Evolutionary conservation across 2,329 filamentous ascomycete species (phyloP), one percentile per base, ranked within the genome.

Genomic region (Cytospora piceicola): DNA sequence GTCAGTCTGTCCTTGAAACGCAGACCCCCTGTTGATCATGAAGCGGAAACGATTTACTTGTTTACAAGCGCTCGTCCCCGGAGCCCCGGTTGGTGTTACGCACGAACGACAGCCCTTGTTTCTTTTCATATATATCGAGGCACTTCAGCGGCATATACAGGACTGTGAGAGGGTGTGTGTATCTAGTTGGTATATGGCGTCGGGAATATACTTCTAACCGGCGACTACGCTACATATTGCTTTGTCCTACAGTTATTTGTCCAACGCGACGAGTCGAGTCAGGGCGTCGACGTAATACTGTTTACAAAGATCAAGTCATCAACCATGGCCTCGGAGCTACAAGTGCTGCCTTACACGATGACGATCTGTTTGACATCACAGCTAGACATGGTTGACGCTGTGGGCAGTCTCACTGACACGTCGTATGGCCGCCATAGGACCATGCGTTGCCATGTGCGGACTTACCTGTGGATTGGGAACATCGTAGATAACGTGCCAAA

Each of bases 301-400:
- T 57, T 51, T 63, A 63, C 53, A 51, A 51, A 49, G n/a, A 22
- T 24, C 46, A 49, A 49, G 46, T 49, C n/a, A 49, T 49, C n/a
- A 17, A 24, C 11, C 46, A 22, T 12, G 46, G n/a, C 15, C 1
- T 29, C n/a, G 14, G 5, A 9, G 5, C 20, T 14, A 17, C 34
- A 36, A 17, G 27, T 42, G 24, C 4, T 5, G 4, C 11, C 17
- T 17, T 36, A n/a, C 29, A 39, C 32, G 17, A 14, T 36, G 39
- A 57, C 9, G 39, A 20, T 24, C 22, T 39, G 17, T 49, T 22
- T 15, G 24, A 32, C 30, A 29, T 14, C 4, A 9, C 39, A 17
- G 17, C 53, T 20, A 36, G 27, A 22, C 11, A 29, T 17, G 4
- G n/a, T 39, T 52, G 11, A 52, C 29, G 39, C 30, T 34, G 24